Percentiles rank a stretch among this genome's conserved stretches.
phyloP scores from a whole-genome alignment of 805 yeast species.

The Wickerhamiella occidentalis region DNA sequence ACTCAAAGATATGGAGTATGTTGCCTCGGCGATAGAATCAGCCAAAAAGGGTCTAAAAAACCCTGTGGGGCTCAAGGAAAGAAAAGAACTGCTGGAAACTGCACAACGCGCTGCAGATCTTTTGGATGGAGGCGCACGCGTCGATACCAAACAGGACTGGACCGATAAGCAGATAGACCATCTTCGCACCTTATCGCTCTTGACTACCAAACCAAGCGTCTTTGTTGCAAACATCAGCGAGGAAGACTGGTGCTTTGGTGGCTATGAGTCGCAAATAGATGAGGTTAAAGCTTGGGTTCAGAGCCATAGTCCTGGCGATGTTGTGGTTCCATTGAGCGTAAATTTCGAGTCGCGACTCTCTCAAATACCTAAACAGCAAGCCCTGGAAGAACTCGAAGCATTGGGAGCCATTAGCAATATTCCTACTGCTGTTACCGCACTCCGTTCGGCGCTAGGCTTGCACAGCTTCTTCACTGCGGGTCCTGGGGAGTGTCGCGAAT shows the following conservation, averaged over 20 bases:
- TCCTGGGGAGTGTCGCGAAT: slow-evolving; percentile 79
- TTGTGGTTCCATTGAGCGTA: slow-evolving; percentile 60
- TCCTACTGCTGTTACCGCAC: slow-evolving; percentile 48
- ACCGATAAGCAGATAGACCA: slow-evolving; percentile 37
- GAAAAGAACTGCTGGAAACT: slow-evolving; percentile 31
- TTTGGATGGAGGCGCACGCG: slow-evolving; percentile 52
- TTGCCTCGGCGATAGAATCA: slow-evolving; percentile 45
- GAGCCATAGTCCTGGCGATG: slow-evolving; percentile 52
- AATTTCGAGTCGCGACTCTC: slow-evolving; percentile 53
- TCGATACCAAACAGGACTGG: slow-evolving; percentile 46
- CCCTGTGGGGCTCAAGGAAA: slow-evolving; percentile 30
- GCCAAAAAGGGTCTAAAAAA: slow-evolving; percentile 32
- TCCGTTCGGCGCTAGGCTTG: slow-evolving; percentile 57
- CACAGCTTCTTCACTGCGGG: slow-evolving; percentile 86
- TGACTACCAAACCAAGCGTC: slow-evolving; percentile 84
- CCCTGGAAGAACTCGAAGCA: slow-evolving; percentile 22
- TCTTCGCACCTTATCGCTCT: slow-evolving; percentile 42
- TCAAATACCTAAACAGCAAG: slow-evolving; percentile 31
- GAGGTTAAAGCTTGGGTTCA: slow-evolving; percentile 55
- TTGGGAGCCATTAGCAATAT: slow-evolving; percentile 36
- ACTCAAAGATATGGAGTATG: slow-evolving; percentile 54
- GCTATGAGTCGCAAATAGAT: slow-evolving; percentile 29
- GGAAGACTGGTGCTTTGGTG: slow-evolving; percentile 43
- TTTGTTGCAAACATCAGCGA: slow-evolving; percentile 63
- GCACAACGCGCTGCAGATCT: slow-evolving; percentile 32